Evolutionary conservation across 2,329 filamentous ascomycete species (phyloP), one percentile per base, ranked within the genome.

Genomic region (Pseudocercospora fuligena): DNA sequence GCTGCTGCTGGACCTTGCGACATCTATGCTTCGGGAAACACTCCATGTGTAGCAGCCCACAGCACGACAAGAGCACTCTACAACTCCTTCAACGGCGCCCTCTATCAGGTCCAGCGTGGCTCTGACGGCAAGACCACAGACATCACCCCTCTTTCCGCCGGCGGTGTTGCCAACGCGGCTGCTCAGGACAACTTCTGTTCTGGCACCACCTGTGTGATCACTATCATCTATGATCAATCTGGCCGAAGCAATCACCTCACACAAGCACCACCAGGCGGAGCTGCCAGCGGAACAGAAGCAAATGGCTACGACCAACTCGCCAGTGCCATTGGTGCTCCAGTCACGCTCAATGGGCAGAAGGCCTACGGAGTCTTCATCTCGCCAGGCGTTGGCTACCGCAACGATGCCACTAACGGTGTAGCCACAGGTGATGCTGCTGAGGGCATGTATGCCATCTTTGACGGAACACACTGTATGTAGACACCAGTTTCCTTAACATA

Each of bases 51-150:
- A 11, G 88, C 88, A 0, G 88, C 88, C 0, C 88, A 90, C 74
- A 86, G 86, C 74, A 89, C 87, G n/a, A 90, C 88, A 64, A 85
- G 88, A 3, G 86, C 87, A 16, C 76, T 90, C 6, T 90, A 89
- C 77, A 82, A 77, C 70, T 72, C 80, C 60, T 90, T 79, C 78
- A 80, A 61, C 7, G 85, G 86, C 3, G 60, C 84, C 0, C 83
- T 90, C 1, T 90, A 90, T 75, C 86, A 90, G 70, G 82, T 90
- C 2, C 81, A 81, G 63, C 87, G 88, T 56, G 83, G 78, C 60
- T 89, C 86, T 5, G 82, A 87, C 73, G 73, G 79, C 47, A 72
- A 80, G 27, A 86, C 82, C 0, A 81, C 77, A 2, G 78, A 81
- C 64, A 85, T 88, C 66, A 64, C 77, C 14, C 85, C 88, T 0